Base-by-base conservation (phyloP, 1,139 yeast species). In the Meyerozyma athensensis region DNA sequence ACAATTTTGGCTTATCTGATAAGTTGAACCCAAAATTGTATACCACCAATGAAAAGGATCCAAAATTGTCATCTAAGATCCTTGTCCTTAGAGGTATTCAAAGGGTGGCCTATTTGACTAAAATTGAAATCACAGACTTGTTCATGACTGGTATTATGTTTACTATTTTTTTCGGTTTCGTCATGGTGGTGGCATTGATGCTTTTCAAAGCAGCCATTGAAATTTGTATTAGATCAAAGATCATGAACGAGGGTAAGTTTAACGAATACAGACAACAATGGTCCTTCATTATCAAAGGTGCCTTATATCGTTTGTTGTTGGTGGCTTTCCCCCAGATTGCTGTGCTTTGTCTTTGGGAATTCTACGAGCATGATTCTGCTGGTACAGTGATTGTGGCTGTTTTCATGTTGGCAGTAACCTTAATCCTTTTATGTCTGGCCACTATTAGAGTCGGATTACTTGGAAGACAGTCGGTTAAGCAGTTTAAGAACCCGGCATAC, bases 401-500 rank as follows among this genome's bases (percentile, higher is more conserved):
- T 1, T 76, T 86, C 44, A 65, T 86, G 40, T 70, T 86, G 30
- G 52, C 75, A 4, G 65, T 84, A 31, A 65, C 80, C 6, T 51
- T 79, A 14, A 75, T 73, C 1, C 68, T 92, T 37, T 67, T 92
- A 45, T 63, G 69, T 10, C 90, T 81, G 59, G 97, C 96, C 7
- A 77, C 94, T 1, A 56, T 69, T 28, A 77, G 86, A 54, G 95
- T 90, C 13, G 63, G 83, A 37, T 48, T 75, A 13, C 72, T 81
- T 48, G 98, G 97, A 19, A 68, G 81, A 44, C 74, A 74, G 47
- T 89, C 97, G 0, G 71, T 74, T 22, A 69, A 72, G 43, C 72
- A 84, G 45, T 87, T 81, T 67, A 83, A 86, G 56, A 92, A 90
- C 52, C 96, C 98, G 0, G 98, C 98, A 1, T 92, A 87, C 57